Conservation (phyloP, 2,329 filamentous ascomycete species). For the Xylariaceae sp. region DNA sequence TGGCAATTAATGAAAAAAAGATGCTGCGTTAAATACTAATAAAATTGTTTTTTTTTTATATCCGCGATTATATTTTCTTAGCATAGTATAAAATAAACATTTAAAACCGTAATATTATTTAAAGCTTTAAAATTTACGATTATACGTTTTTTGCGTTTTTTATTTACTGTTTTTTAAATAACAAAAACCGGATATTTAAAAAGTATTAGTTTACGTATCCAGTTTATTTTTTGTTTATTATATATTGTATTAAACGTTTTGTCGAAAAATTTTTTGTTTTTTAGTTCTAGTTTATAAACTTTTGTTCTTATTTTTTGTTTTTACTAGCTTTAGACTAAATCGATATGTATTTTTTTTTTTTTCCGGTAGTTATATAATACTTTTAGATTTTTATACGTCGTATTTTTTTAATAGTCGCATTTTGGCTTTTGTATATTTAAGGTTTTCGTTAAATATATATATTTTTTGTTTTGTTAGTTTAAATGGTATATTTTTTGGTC, state of each 20-base stretch:
- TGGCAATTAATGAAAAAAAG: constrained; percentile 1
- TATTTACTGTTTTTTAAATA: constrained; percentile 3
- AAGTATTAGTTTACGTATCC: background rate
- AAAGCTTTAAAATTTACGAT: background rate
- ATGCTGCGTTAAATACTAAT: background rate
- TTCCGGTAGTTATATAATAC: background rate
- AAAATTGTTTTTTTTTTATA: background rate
- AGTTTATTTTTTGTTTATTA: background rate
- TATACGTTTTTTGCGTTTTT: background rate
- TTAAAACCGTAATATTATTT: constrained; percentile 1
- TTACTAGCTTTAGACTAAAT: background rate
- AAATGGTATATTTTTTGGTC: background rate
- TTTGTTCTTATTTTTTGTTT: background rate
- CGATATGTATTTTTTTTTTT: background rate
- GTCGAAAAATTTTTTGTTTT: background rate
- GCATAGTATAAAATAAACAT: constrained; percentile 1
- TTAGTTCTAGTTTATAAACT: background rate
- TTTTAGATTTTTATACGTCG: background rate
- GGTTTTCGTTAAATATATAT: background rate
- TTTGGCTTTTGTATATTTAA: background rate
- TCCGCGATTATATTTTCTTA: background rate
- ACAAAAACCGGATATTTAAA: background rate
- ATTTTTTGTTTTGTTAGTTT: background rate
- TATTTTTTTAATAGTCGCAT: background rate
- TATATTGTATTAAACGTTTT: background rate